Conservation (phyloP, 257 asterid species). For the Solanum tarapatanum region DNA sequence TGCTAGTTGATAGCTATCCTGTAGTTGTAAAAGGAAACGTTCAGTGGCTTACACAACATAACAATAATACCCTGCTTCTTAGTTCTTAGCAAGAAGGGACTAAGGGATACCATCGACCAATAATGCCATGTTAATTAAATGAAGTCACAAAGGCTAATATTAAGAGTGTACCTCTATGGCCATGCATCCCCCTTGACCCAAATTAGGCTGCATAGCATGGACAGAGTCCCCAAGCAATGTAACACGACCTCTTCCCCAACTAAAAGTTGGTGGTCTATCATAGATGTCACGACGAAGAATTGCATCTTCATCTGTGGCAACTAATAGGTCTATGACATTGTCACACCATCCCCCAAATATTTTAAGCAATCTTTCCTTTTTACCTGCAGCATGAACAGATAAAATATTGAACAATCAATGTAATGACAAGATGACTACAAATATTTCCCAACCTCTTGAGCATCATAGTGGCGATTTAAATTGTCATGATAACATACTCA, state of each 20-base stretch:
- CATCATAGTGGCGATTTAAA: neutral
- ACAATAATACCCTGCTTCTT: neutral
- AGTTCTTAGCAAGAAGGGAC: neutral
- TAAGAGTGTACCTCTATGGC: constrained; percentile 74
- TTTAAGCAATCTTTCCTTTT: constrained; percentile 65
- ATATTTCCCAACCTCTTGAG: neutral
- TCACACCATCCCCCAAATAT: constrained; percentile 94
- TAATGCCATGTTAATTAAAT: neutral
- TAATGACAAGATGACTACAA: neutral
- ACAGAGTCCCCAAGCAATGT: constrained; percentile 94
- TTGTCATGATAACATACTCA: neutral
- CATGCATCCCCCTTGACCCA: constrained; percentile 99
- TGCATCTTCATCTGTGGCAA: constrained; percentile 77
- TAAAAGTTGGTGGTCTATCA: constrained; percentile 57
- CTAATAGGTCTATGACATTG: constrained; percentile 69
- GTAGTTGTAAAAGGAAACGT: constrained; percentile 5
- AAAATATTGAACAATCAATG: neutral
- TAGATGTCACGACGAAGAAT: constrained; percentile 93
- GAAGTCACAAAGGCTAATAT: neutral
- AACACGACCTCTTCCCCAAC: constrained; percentile 94
- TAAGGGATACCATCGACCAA: neutral
- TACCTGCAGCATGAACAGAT: constrained; percentile 39
- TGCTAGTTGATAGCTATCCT: constrained; percentile 93
- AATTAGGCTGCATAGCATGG: constrained; percentile 99
- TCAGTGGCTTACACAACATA: neutral